phyloP scores from a whole-genome alignment of 257 asterid genomes.

The Asclepias syriaca region DNA sequence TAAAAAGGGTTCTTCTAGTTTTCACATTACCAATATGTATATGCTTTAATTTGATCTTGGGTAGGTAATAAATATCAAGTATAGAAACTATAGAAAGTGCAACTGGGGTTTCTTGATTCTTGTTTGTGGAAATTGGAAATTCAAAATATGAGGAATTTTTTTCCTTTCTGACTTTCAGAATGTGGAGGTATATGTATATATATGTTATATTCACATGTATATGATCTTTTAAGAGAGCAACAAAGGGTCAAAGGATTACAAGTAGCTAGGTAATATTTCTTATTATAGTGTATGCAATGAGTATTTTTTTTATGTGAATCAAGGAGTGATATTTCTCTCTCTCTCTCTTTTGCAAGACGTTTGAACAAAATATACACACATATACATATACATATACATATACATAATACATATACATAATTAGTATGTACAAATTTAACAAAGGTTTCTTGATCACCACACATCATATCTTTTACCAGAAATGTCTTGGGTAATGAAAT shows the following conservation, averaged over 20 bases:
- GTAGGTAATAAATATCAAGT: background rate
- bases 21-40: too few species aligned
- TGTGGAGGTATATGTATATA: background rate
- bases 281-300: background rate
- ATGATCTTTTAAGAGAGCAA: constrained; percentile 2
- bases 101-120: background rate
- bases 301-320: background rate
- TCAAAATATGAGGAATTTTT: background rate
- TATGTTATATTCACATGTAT: background rate
- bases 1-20: too few species aligned
- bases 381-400: too few species aligned
- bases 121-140: background rate
- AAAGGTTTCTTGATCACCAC: background rate
- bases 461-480: background rate
- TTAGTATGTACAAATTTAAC: background rate
- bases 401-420: background rate
- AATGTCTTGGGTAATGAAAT: too few species aligned
- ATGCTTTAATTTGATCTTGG: background rate
- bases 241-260: background rate
- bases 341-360: background rate
- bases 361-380: background rate
- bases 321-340: background rate
- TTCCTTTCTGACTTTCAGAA: background rate
- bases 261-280: background rate
- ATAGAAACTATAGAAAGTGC: background rate